Conservation (phyloP, 495 filamentous ascomycete species). For the Aspergillus steynii region DNA sequence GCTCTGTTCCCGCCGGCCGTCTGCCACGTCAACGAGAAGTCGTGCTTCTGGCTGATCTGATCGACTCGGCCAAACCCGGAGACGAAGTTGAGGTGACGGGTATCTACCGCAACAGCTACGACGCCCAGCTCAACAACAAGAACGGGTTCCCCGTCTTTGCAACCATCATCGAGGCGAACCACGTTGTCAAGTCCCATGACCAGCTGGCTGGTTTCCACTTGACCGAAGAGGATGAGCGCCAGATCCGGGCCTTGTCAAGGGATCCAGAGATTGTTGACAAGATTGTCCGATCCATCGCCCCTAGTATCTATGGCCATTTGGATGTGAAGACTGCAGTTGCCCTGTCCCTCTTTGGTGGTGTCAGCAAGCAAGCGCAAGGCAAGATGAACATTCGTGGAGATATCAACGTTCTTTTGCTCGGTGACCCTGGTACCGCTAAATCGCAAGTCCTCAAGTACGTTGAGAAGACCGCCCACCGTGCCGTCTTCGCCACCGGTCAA, state of each 20-base stretch:
- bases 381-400: slow-evolving; percentile 92
- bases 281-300: slow-evolving; percentile 90
- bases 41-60: slow-evolving; percentile 94
- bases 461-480: slow-evolving; percentile 95
- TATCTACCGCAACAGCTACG: slow-evolving; percentile 98
- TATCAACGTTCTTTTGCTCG: slow-evolving; percentile 96
- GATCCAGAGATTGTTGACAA: slow-evolving; percentile 95
- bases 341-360: slow-evolving; percentile 91
- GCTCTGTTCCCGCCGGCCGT: slow-evolving; percentile 94
- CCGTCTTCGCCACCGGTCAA: slow-evolving; percentile 97
- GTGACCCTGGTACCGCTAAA: slow-evolving; percentile 97
- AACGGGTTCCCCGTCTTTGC: slow-evolving; percentile 99
- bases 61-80: slow-evolving; percentile 94
- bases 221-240: slow-evolving; percentile 91
- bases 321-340: slow-evolving; percentile 98
- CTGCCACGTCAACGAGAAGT: slow-evolving; percentile 94
- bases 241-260: slow-evolving; percentile 81
- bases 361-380: slow-evolving; percentile 85
- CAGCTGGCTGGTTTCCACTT: slow-evolving; percentile 96
- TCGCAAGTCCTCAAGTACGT: slow-evolving; percentile 98
- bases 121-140: slow-evolving; percentile 95
- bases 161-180: slow-evolving; percentile 95
- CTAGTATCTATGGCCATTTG: slow-evolving; percentile 94
- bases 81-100: slow-evolving; percentile 98
- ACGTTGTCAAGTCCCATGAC: slow-evolving; percentile 95